These are phyloP conservation scores for Tulasnella sp. DNA, from an alignment of 768 basidiomycete genomes.

Conservation along the genomic window DNA sequence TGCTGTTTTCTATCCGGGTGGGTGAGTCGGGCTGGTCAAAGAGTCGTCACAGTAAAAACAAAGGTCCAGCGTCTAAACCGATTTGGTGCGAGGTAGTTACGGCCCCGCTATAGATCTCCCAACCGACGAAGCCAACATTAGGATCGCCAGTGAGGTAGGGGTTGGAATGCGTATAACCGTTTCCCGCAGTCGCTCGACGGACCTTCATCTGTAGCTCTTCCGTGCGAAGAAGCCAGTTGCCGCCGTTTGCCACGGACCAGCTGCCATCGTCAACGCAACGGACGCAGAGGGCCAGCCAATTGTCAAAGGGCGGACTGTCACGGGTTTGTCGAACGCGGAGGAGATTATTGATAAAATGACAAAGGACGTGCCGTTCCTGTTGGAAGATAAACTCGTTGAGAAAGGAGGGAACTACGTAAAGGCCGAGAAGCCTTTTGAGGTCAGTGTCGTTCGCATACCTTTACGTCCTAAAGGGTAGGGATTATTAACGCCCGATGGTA, in stretches of 20 bases:
- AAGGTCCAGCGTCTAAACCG: background rate
- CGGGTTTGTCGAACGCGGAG: slow-evolving; percentile 66
- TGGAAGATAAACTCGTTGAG: slow-evolving; percentile 54
- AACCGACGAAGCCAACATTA: slow-evolving; percentile 45
- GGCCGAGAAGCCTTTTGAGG: slow-evolving; percentile 47
- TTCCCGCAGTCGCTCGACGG: background rate
- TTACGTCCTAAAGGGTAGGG: background rate
- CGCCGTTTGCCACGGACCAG: slow-evolving; percentile 76
- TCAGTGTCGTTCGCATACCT: slow-evolving; percentile 31
- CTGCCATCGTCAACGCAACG: slow-evolving; percentile 51
- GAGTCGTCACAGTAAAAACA: background rate
- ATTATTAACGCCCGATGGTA: background rate
- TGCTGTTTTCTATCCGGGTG: slow-evolving; percentile 71
- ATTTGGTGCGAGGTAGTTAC: slow-evolving; percentile 31
- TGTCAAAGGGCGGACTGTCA: slow-evolving; percentile 49
- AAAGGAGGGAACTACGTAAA: slow-evolving; percentile 61
- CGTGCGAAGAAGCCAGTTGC: slow-evolving; percentile 54
- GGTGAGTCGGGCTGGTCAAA: slow-evolving; percentile 30
- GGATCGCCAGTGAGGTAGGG: slow-evolving; percentile 48
- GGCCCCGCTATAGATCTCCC: slow-evolving; percentile 69
- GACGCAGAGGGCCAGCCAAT: slow-evolving; percentile 55
- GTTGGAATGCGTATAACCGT: background rate
- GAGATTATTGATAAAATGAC: slow-evolving; percentile 44
- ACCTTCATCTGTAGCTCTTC: slow-evolving; percentile 48
- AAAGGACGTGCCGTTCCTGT: slow-evolving; percentile 56